These are phyloP conservation scores for Globisporangium ultimum DNA, from an alignment of 352 stramenopile species.

Conservation along the genomic window DNA sequence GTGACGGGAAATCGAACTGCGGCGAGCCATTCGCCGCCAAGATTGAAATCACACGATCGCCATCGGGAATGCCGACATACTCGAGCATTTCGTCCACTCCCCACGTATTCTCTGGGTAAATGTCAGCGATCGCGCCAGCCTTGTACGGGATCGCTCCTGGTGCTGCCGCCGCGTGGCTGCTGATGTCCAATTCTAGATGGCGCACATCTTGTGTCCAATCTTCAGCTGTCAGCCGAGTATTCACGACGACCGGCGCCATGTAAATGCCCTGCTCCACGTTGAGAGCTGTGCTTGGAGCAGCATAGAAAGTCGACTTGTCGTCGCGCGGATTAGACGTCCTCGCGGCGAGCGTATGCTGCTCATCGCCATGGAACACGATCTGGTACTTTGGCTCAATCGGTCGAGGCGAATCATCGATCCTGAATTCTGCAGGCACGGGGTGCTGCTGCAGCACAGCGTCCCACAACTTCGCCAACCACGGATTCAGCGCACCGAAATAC, in stretches of 20 bases:
- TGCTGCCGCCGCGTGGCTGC: background rate
- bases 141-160: constrained; percentile 25
- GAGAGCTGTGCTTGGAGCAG: constrained; percentile 39
- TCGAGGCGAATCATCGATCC: constrained; percentile 64
- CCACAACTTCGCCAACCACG: constrained; percentile 81
- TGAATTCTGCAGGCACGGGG: constrained; percentile 46
- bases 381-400: constrained; percentile 47
- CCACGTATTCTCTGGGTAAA: constrained; percentile 77
- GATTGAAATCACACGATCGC: constrained; percentile 46
- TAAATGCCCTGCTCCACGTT: constrained; percentile 40
- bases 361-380: constrained; percentile 22
- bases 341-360: constrained; percentile 7
- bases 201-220: constrained; percentile 84
- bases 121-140: constrained; percentile 65
- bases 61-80: constrained; percentile 32
- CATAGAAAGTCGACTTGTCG: constrained; percentile 56
- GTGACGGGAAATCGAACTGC: constrained; percentile 53
- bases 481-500: constrained; percentile 82
- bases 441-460: constrained; percentile 39
- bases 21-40: constrained; percentile 35
- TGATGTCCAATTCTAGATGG: constrained; percentile 70
- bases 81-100: constrained; percentile 67
- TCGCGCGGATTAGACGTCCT: constrained; percentile 20
- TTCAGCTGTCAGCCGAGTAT: constrained; percentile 55
- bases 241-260: constrained; percentile 51